phyloP scores from a whole-genome alignment of 2,329 filamentous ascomycete species.

The Fragosphaeria purpurea region DNA sequence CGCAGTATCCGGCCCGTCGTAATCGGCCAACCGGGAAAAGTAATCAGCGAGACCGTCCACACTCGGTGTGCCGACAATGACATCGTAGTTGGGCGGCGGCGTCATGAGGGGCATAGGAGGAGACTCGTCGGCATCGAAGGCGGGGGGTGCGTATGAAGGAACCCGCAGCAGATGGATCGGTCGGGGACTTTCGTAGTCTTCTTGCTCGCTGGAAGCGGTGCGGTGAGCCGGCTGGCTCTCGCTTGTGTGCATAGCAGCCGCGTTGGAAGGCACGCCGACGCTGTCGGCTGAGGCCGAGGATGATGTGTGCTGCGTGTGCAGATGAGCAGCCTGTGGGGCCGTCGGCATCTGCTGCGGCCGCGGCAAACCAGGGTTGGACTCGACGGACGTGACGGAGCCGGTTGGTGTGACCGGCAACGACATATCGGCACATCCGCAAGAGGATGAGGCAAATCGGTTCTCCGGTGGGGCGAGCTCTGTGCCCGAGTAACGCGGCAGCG shows the following conservation, averaged over 20 bases:
- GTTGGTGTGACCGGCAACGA: constrained; percentile 41
- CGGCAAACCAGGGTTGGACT: constrained; percentile 33
- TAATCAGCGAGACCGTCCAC: constrained; percentile 73
- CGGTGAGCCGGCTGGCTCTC: constrained; percentile 14
- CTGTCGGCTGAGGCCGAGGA: neutral
- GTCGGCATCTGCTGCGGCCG: constrained; percentile 26
- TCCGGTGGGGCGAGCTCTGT: constrained; percentile 37
- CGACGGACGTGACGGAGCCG: constrained; percentile 55
- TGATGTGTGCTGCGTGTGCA: constrained; percentile 17
- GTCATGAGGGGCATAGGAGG: constrained; percentile 53
- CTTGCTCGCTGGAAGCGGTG: constrained; percentile 23
- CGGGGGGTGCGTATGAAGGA: constrained; percentile 80
- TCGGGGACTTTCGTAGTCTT: constrained; percentile 33
- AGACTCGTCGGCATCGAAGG: constrained; percentile 72
- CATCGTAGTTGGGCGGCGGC: constrained; percentile 76
- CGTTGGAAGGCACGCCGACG: too few species aligned
- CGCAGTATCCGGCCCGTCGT: constrained; percentile 32
- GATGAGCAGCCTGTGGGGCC: constrained; percentile 47
- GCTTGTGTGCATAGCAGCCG: constrained; percentile 2
- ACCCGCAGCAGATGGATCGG: constrained; percentile 77
- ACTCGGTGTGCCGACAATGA: constrained; percentile 59
- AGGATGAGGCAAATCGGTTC: constrained; percentile 34
- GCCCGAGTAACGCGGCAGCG: constrained; percentile 65
- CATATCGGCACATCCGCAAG: constrained; percentile 47
- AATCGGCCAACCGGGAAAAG: constrained; percentile 68